Evolutionary conservation across 305 asterid species (phyloP).

Genomic region (Nicotiana rustica): DNA sequence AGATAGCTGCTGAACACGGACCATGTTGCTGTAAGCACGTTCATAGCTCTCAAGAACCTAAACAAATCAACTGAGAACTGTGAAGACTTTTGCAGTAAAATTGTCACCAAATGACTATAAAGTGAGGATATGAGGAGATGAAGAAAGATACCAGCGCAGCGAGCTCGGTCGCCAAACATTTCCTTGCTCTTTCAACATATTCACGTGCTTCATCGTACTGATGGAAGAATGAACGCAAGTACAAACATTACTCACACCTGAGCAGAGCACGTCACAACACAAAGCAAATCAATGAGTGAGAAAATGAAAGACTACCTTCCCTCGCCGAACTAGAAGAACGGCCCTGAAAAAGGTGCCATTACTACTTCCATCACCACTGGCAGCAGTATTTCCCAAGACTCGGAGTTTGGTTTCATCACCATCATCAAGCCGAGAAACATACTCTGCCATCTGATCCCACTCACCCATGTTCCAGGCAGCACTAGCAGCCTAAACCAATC

Average conservation of each 20-base stretch:
- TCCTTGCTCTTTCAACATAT: conserved; percentile 96
- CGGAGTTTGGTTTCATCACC: conserved; percentile 97
- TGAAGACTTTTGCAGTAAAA: conserved; percentile 12
- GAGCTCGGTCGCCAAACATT: conserved; percentile 97
- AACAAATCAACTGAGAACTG: conserved; percentile 24
- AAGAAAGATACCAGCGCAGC: conserved; percentile 89
- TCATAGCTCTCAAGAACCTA: conserved; percentile 99
- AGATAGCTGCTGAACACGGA: conserved; percentile 95
- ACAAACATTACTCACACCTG: conserved; percentile 29
- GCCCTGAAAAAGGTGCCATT: conserved; percentile 94
- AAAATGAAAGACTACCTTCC: conserved; percentile 64
- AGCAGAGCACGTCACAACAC: conserved; percentile 22
- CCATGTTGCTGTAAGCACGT: conserved; percentile 98
- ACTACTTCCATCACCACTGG: conserved; percentile 96
- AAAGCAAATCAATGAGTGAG: conserved; percentile 31
- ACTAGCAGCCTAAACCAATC: conserved; percentile 76
- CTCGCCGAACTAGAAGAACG: conserved; percentile 89
- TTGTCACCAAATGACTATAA: conserved; percentile 31
- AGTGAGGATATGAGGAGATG: conserved; percentile 14
- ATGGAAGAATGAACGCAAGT: conserved; percentile 41
- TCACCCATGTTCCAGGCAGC: conserved; percentile 99
- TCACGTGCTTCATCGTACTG: conserved; percentile 98
- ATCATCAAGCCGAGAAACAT: conserved; percentile 96
- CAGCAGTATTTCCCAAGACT: conserved; percentile 94
- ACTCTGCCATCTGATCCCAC: conserved; percentile 99